Evolutionary conservation across 2,329 filamentous ascomycete genomes (phyloP).

Genomic region (Ceratocystis cubensis): DNA sequence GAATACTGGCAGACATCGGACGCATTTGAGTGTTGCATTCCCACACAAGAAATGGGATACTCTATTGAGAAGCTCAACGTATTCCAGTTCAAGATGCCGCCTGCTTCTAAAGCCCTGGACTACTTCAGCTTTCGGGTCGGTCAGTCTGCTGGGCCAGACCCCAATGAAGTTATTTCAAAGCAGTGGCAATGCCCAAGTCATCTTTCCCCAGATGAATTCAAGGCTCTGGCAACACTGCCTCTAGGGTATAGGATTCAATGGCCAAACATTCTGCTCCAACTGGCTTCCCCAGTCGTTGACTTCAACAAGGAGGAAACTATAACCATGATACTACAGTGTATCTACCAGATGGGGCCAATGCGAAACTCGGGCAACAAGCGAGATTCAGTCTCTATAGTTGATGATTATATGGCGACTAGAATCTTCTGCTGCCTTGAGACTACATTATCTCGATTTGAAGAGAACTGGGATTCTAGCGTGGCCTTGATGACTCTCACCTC

Average conservation of each 20-base stretch:
- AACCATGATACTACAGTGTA: slow-evolving; percentile 37
- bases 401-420: slow-evolving; percentile 27
- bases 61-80: slow-evolving; percentile 20
- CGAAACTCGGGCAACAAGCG: background rate
- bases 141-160: slow-evolving; percentile 24
- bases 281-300: slow-evolving; percentile 37
- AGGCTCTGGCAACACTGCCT: slow-evolving; percentile 37
- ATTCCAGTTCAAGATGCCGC: slow-evolving; percentile 34
- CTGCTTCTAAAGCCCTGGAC: slow-evolving; percentile 28
- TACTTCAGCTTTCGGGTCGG: slow-evolving; percentile 30
- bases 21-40: background rate
- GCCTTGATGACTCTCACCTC: slow-evolving; percentile 31
- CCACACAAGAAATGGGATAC: background rate
- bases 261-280: slow-evolving; percentile 42
- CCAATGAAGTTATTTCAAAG: slow-evolving; percentile 40
- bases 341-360: slow-evolving; percentile 36
- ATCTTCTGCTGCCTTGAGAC: slow-evolving; percentile 27
- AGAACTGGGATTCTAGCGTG: slow-evolving; percentile 40
- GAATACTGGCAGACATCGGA: slow-evolving; percentile 28
- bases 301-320: slow-evolving; percentile 38
- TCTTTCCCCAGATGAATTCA: slow-evolving; percentile 43
- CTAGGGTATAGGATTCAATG: slow-evolving; percentile 40
- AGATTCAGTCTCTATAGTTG: background rate
- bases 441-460: slow-evolving; percentile 29
- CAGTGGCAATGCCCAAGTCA: slow-evolving; percentile 36